These are phyloP conservation scores for Aphanomyces euteiches DNA, from an alignment of 352 stramenopile genomes.

Conservation along the genomic window DNA sequence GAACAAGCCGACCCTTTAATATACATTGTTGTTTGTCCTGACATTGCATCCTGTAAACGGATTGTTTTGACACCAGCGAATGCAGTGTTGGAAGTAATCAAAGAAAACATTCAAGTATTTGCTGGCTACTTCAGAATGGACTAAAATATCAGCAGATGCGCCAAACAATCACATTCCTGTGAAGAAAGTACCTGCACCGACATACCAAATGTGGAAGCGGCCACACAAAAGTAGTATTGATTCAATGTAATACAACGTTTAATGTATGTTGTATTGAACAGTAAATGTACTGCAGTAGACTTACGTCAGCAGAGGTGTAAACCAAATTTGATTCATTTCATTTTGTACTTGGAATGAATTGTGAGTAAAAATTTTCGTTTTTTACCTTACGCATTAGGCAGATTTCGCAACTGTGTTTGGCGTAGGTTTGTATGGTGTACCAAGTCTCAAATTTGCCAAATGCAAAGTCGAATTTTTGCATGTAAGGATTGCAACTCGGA, in stretches of 20 bases:
- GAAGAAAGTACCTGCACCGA: background rate
- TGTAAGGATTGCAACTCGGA: no score
- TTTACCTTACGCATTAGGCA: no score
- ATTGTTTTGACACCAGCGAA: constrained; percentile 13
- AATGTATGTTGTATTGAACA: no score
- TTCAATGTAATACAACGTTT: background rate
- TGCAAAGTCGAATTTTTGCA: no score
- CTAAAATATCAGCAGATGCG: background rate
- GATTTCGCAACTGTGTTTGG: no score
- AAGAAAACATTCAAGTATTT: constrained; percentile 12
- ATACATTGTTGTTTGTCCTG: constrained; percentile 18
- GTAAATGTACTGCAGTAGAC: no score
- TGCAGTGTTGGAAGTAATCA: constrained; percentile 2
- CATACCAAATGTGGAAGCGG: background rate
- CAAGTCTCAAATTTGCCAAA: no score
- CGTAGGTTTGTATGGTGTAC: no score
- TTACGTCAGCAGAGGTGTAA: no score
- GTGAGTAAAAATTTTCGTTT: no score
- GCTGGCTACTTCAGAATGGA: constrained; percentile 12
- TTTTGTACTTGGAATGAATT: no score
- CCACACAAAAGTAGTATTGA: background rate
- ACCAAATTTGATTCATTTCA: no score
- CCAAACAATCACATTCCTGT: background rate
- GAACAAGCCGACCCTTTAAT: background rate
- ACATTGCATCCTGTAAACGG: background rate